Conservation (phyloP, 805 yeast genomes). For the Grigorovia yakushimaensis region DNA sequence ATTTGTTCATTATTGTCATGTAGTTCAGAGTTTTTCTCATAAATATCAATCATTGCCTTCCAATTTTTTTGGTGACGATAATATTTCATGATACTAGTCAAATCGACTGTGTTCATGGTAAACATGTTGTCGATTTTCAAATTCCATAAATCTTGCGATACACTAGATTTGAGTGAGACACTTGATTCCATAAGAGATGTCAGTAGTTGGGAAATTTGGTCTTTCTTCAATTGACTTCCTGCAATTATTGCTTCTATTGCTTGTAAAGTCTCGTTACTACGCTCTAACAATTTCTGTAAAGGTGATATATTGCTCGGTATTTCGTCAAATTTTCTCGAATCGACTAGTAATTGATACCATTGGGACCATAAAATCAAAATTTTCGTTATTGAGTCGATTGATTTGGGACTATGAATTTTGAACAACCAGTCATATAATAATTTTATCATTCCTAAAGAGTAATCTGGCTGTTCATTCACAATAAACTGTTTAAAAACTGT, state of each 20-base stretch:
- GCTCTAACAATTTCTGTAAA: not conserved
- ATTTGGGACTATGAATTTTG: not conserved
- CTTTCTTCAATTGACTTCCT: not conserved
- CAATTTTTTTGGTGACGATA: conserved; percentile 15
- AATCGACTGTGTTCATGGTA: conserved; percentile 12
- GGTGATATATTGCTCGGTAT: not conserved
- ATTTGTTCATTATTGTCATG: conserved; percentile 37
- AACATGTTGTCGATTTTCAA: conserved; percentile 19
- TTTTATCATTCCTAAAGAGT: not conserved
- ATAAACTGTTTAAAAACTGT: not conserved
- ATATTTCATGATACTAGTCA: conserved; percentile 19
- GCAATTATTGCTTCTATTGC: not conserved
- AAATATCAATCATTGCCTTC: conserved; percentile 26
- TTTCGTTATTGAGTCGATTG: not conserved
- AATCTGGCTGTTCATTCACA: not conserved
- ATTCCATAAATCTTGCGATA: conserved; percentile 23
- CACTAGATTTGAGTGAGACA: not conserved
- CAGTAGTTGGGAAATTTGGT: not conserved
- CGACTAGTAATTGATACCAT: not conserved
- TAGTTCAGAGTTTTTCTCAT: conserved; percentile 31
- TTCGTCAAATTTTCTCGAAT: not conserved
- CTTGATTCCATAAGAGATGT: not conserved
- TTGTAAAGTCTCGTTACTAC: too few species aligned
- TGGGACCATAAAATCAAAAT: not conserved
- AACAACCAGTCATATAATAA: not conserved